Base-by-base conservation (phyloP, 2,329 filamentous ascomycete genomes). In the Pseudocercospora macadamiae region DNA sequence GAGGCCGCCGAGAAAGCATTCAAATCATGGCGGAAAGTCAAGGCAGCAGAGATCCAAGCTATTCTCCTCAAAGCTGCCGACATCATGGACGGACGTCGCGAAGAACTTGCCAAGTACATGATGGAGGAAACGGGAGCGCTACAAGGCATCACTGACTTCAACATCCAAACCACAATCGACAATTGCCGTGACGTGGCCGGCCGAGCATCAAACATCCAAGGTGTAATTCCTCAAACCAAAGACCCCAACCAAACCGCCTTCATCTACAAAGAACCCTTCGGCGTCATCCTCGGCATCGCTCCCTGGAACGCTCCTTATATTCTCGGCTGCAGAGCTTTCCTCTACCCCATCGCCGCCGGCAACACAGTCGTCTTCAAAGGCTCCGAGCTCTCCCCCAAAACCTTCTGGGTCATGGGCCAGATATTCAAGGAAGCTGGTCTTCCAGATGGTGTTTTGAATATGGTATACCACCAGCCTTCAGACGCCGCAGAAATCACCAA, bases 281-380 rank as follows among this genome's bases (percentile, higher is more conserved):
- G 91, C 1, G 90, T 95, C 6, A 81, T 93, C 14, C 77, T 96
- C 26, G 87, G 85, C 2, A 91, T 96, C 73, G 89, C 89, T 2
- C 90, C 91, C 8, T 96, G 91, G 91, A 92, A 86, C 63, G 83
- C 83, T 0, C 83, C 81, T 7, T 79, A 76, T 52, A 78, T 81
- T 57, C 74, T 83, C 23, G 80, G 80, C 23, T 65, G 72, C 7
- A 77, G 81, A 48, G 71, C 80, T 0, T 70, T 90, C 19, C 39
- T 72, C 5, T 84, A 83, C 62, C 86, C 91, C 2, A 78, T 95
- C 3, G 83, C 83, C 2, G 85, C 84, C 0, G 90, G 90, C n/a
- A 93, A 93, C 74, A 91, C 89, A 0, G 82, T 84, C 16, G 80
- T 93, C 10, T 76, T 93, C 61, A 93, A 93, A 73, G 88, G 83